Conservation (phyloP, 441 rosid species). For the Daphne laureola region DNA sequence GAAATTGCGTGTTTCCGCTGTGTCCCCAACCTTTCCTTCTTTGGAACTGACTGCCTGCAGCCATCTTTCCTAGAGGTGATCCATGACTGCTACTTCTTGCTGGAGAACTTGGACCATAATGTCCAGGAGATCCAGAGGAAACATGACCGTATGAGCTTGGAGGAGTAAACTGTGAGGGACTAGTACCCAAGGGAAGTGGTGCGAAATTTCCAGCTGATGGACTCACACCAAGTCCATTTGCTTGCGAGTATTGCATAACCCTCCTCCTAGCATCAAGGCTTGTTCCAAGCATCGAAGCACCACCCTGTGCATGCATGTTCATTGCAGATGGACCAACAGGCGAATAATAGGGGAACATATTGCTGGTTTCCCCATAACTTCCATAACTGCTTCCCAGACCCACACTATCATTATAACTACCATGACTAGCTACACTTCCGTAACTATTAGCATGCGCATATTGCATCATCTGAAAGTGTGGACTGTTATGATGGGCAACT, state of each 20-base stretch:
- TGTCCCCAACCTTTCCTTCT: constrained; percentile 82
- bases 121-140: constrained; percentile 87
- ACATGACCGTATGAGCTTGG: constrained; percentile 64
- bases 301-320: constrained; percentile 67
- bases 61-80: constrained; percentile 88
- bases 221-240: constrained; percentile 82
- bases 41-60: constrained; percentile 73
- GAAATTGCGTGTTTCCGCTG: constrained; percentile 70
- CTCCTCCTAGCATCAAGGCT: constrained; percentile 92
- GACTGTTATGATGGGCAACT: constrained; percentile 66
- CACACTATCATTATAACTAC: constrained; percentile 87
- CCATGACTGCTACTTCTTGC: constrained; percentile 89
- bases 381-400: constrained; percentile 87
- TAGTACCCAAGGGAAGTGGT: constrained; percentile 88
- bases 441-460: constrained; percentile 77
- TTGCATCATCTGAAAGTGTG: constrained; percentile 69
- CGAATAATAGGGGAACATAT: constrained; percentile 84
- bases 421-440: constrained; percentile 96
- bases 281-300: constrained; percentile 71
- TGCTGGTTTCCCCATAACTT: constrained; percentile 77
- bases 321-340: constrained; percentile 87
- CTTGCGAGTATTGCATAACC: constrained; percentile 71
- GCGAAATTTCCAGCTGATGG: constrained; percentile 93
- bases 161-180: constrained; percentile 98
- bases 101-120: constrained; percentile 95